Evolutionary conservation across 163 green algal species (phyloP), one percentile per base, ranked within the genome.

Genomic region (Scenedesmus sp.): DNA sequence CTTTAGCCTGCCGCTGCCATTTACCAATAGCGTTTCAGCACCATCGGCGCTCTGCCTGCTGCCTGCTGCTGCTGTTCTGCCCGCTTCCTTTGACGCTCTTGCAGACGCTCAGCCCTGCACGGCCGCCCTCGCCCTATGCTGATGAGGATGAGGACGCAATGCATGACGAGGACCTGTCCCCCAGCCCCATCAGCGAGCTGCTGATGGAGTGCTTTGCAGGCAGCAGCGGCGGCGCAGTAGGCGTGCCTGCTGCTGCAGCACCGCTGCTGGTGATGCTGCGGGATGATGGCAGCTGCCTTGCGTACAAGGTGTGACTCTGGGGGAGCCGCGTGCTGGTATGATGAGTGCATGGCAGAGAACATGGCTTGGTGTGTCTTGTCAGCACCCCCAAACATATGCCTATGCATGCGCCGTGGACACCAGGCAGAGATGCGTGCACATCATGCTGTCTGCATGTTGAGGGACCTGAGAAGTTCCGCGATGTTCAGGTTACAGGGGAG

Each of bases 241-340:
- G 90, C 1, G 80, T 91, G 33, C 85, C 91, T 12, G 91, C 85
- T 20, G 94, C 93, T 70, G 91, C 93, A 42, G 92, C 91, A 10
- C 96, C 96, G 0, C 35, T 97, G 44, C 85, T 98, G 81, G 91
- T 98, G 86, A 91, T 93, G 46, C 92, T 98, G 22, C 90, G 95
- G 1, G 89, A 95, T 26, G 93, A 96, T 72, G 94, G 96, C 37
- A 82, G 35, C 13, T 87, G 97, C 33, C 76, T 98, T 43, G 92
- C 85, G 0, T 98, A 97, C 91, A 94, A 95, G 73, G 96, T 92
- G 35, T 93, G 94, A 56, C 10, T 80, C 1, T 33, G 33, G 61
- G 0, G 46, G 12, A 20, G 26, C 15, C n/a, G n/a, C n/a, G n/a
- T n/a, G n/a, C n/a, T n/a, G n/a, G n/a, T n/a, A n/a, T n/a, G n/a